Conservation (phyloP, 257 asterid genomes). For the Fraxinus americana region DNA sequence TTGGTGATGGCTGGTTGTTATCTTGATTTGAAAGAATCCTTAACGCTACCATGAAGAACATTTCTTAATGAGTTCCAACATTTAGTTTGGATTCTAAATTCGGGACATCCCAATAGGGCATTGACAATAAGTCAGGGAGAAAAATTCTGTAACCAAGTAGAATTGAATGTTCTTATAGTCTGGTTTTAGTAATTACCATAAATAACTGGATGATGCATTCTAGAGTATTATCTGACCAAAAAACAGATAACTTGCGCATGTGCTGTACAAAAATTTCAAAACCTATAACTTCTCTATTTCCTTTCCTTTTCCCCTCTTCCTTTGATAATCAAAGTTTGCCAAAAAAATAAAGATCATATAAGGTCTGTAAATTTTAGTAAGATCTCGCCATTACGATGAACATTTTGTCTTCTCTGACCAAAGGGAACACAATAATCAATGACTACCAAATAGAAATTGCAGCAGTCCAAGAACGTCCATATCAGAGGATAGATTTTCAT, state of each 20-base stretch:
- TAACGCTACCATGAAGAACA: not conserved
- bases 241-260: not conserved
- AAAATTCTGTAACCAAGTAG: not conserved
- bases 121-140: not conserved
- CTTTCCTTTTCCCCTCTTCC: not conserved
- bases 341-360: not conserved
- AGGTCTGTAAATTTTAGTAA: not conserved
- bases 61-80: not conserved
- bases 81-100: not conserved
- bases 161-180: not conserved
- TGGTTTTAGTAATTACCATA: not conserved
- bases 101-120: not conserved
- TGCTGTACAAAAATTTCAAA: not conserved
- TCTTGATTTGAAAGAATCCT: not conserved
- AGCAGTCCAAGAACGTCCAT: not conserved
- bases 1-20: not conserved
- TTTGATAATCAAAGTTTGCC: not conserved
- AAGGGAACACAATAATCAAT: not conserved
- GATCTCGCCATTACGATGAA: not conserved
- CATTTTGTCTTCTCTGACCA: not conserved
- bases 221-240: not conserved
- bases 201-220: not conserved
- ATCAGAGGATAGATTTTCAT: conserved; percentile 2
- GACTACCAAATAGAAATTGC: not conserved
- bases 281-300: not conserved